Conservation (phyloP, 75 land plant species). For the Gnetum montanum region DNA sequence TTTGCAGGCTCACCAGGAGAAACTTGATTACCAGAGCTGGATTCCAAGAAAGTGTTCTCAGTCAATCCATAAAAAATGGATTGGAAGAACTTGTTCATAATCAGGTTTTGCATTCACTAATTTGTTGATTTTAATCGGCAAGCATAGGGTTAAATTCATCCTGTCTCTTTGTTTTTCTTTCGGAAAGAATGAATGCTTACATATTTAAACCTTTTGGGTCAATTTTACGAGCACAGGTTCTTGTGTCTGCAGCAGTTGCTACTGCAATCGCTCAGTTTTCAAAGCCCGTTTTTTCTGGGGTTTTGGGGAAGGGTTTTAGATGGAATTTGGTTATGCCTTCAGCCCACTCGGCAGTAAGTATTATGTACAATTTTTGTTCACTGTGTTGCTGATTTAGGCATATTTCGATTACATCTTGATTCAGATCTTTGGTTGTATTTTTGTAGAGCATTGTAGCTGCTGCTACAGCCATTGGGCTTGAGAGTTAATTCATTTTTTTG, state of each 20-base stretch:
- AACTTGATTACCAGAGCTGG: too few species aligned
- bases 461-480: slow-evolving; percentile 72
- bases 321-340: slow-evolving; percentile 74
- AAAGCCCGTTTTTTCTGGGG: slow-evolving; percentile 63
- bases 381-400: not conserved
- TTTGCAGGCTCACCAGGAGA: too few species aligned
- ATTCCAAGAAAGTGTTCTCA: not conserved
- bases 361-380: not conserved
- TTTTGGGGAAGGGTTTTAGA: slow-evolving; percentile 48
- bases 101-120: too few species aligned
- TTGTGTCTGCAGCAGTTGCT: slow-evolving; percentile 51
- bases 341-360: slow-evolving; percentile 78
- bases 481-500: slow-evolving; percentile 38
- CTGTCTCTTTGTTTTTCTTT: too few species aligned
- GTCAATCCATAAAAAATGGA: too few species aligned
- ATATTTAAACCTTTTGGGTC: not conserved
- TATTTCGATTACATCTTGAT: not conserved
- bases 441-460: slow-evolving; percentile 64
- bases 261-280: slow-evolving; percentile 54
- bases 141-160: too few species aligned
- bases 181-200: too few species aligned
- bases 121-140: too few species aligned
- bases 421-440: not conserved
- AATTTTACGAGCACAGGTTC: slow-evolving; percentile 28
- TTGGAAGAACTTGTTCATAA: not conserved